phyloP scores from a whole-genome alignment of 139 green algal genomes.

The Micractinium sp. region DNA sequence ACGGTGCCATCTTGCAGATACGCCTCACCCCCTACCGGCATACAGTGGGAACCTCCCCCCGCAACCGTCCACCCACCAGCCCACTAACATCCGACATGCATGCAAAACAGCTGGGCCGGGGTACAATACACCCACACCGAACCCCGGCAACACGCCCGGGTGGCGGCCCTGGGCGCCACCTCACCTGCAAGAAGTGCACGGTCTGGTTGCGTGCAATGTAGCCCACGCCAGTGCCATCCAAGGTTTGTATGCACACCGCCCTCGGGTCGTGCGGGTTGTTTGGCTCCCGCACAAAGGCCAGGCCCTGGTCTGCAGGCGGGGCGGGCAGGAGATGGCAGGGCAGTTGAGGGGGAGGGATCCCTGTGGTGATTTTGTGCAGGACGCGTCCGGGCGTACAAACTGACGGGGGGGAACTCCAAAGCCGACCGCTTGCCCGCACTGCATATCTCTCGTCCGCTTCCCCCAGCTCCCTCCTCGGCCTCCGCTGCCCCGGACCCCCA shows the following conservation, averaged over 20 bases:
- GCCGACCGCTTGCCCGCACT: neutral
- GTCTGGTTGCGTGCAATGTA: slow-evolving; percentile 58
- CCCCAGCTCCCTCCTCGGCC: neutral
- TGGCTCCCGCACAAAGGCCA: slow-evolving; percentile 52
- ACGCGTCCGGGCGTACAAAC: neutral
- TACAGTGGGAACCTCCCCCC: neutral
- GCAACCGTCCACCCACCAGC: neutral
- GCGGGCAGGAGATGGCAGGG: neutral
- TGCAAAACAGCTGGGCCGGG: neutral
- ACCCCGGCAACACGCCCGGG: neutral
- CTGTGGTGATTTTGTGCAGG: too few species aligned
- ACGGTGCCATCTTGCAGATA: too few species aligned
- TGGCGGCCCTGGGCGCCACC: slow-evolving; percentile 1
- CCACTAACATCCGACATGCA: neutral
- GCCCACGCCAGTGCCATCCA: slow-evolving; percentile 46
- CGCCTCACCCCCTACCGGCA: neutral
- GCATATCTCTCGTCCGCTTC: too few species aligned
- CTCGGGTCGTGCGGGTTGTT: slow-evolving; percentile 59
- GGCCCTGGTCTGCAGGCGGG: slow-evolving; percentile 43
- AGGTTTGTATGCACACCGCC: slow-evolving; percentile 50
- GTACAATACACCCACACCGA: neutral
- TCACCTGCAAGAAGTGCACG: slow-evolving; percentile 33
- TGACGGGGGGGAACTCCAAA: neutral
- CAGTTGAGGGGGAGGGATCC: neutral
- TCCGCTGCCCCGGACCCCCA: neutral